Evolutionary conservation across 2,329 filamentous ascomycete species (phyloP).

Genomic region (Phialophora chinensis): DNA sequence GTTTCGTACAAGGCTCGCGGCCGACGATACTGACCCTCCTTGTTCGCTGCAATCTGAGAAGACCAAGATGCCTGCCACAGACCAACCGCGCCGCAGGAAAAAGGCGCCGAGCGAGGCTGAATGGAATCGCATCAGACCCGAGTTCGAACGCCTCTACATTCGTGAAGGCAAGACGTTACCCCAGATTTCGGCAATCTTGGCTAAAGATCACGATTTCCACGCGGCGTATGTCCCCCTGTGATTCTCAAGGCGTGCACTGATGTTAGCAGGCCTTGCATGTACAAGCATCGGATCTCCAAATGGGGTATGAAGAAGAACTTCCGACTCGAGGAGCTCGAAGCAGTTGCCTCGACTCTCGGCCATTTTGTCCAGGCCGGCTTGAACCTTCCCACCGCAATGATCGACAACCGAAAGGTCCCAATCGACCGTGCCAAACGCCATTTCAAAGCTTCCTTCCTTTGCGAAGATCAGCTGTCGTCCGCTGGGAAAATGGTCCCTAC

Average conservation of each 20-base stretch:
- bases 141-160: slow-evolving; percentile 74
- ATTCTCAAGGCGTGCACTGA: not conserved
- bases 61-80: not conserved
- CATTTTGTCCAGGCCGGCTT: slow-evolving; percentile 22
- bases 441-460: slow-evolving; percentile 11
- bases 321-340: slow-evolving; percentile 27
- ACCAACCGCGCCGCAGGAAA: slow-evolving; percentile 3
- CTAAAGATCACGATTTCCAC: slow-evolving; percentile 66
- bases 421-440: slow-evolving; percentile 24
- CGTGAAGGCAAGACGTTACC: slow-evolving; percentile 69
- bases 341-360: slow-evolving; percentile 13
- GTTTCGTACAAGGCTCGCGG: not conserved
- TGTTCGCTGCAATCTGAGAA: not conserved
- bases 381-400: slow-evolving; percentile 3
- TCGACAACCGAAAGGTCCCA: slow-evolving; percentile 16
- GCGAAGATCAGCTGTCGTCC: not conserved
- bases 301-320: slow-evolving; percentile 33
- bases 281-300: slow-evolving; percentile 29
- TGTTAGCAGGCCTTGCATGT: slow-evolving; percentile 25
- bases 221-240: slow-evolving; percentile 57
- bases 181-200: slow-evolving; percentile 74
- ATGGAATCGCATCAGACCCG: slow-evolving; percentile 68
- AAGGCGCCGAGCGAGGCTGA: slow-evolving; percentile 44
- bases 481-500: not conserved
- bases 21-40: not conserved